These are phyloP conservation scores for Pseudogymnoascus sp. DNA, from an alignment of 2,329 filamentous ascomycete species.

Conservation along the genomic window DNA sequence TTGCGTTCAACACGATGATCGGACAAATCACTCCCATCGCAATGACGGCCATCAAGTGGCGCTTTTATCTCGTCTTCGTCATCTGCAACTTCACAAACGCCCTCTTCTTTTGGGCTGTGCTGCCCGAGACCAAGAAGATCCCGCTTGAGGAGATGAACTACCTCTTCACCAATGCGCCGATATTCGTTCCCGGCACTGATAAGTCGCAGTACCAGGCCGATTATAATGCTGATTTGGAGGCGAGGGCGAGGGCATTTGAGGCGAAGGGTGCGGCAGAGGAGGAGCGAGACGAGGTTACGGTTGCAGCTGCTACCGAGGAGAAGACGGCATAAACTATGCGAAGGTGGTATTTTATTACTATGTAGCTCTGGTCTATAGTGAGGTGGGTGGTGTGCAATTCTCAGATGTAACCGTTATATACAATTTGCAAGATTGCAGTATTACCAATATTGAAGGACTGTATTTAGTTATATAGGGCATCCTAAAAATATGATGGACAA, in stretches of 20 bases:
- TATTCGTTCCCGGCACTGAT: conserved; percentile 52
- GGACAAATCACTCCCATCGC: conserved; percentile 57
- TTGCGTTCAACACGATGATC: conserved; percentile 72
- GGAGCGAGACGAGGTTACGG: background rate
- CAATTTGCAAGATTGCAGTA: background rate
- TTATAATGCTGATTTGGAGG: conserved; percentile 48
- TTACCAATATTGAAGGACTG: background rate
- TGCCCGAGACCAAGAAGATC: conserved; percentile 58
- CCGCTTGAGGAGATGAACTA: conserved; percentile 63
- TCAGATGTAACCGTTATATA: background rate
- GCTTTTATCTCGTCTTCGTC: conserved; percentile 50
- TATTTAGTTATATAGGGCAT: background rate
- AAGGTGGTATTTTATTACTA: background rate
- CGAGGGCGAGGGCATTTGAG: conserved; percentile 48
- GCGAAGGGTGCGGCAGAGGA: conserved; percentile 36
- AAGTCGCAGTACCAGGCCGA: conserved; percentile 41
- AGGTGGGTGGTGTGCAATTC: background rate
- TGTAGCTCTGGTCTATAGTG: background rate
- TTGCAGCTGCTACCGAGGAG: background rate
- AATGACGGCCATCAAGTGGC: conserved; percentile 39
- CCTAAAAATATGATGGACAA: background rate
- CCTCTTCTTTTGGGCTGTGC: conserved; percentile 58
- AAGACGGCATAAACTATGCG: background rate
- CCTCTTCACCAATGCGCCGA: conserved; percentile 56
- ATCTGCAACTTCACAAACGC: conserved; percentile 63